Base-by-base conservation (phyloP, 2,329 filamentous ascomycete species). In the Colletotrichum ledebouriae region DNA sequence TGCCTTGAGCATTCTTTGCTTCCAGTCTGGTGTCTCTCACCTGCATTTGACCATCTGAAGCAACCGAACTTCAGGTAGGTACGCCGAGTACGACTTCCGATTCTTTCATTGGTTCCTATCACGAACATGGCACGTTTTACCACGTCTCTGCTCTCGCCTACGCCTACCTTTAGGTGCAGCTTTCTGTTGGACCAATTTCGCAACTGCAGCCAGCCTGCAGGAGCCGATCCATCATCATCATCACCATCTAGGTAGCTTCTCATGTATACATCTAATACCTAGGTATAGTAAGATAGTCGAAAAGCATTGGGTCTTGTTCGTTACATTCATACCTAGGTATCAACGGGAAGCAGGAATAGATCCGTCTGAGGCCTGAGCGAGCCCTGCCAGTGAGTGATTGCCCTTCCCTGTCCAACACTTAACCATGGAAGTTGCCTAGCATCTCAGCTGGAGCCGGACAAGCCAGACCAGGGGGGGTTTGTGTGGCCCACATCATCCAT, bases 101-200 rank as follows among this genome's bases (percentile, higher is more conserved):
- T 6, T 29, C 12, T 13, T 47, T 13, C 15, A 55, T 59, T 68
- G 61, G 65, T 15, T 9, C 13, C 20, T 33, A 20, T 59, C 60
- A 49, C 65, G 65, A 55, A 68, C 59, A 29, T 65, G 17, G 25
- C 65, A 61, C 60, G 65, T 59, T 59, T 68, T 49, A 68, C 46
- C 65, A 55, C 60, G 65, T 59, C 65, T 17, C 49, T 47, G 41
- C 41, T 41, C 22, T 22, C 22, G 22, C 22, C 22, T 4, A 22
- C 22, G 22, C 22, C 2, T 22, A 22, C 22, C 22, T 22, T 37
- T 22, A 11, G 34, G 13, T 55, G 34, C n/a, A 17, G 17, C 17
- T 17, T 17, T 17, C 17, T 17, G 17, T 17, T 17, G 17, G 3
- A 33, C 50, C 42, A 67, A 67, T 64, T 52, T 58, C 50, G 59